Base-by-base conservation (phyloP, 2,329 filamentous ascomycete species). In the Aspergillus sp. region DNA sequence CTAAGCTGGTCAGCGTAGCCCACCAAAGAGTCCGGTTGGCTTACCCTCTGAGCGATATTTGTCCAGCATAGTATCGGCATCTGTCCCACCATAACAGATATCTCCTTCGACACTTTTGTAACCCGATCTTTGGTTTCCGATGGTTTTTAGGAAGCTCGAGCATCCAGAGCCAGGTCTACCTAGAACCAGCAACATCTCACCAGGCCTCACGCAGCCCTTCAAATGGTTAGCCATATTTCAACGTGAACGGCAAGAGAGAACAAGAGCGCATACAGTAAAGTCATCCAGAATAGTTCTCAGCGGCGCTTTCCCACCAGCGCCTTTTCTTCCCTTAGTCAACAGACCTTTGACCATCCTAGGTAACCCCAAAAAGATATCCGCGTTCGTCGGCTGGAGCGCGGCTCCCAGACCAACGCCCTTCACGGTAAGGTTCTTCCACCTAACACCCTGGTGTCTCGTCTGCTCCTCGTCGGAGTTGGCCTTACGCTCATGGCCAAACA, bases 131-230 rank as follows among this genome's bases (percentile, higher is more conserved):
- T 87, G 84, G 67, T 92, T 92, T 41, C 88, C 85, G 15, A 96
- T 86, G 0, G 91, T 91, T 81, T 96, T 96, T 61, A 96, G 80
- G 66, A 96, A 89, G 1, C 92, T 96, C 17, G 91, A 92, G 76
- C 92, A 96, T 49, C 79, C 79, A 50, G 76, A 76, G 0, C 78
- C 78, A 3, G 78, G 77, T 7, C 75, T 71, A 6, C 78, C 79
- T 19, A 81, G 71, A 63, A 81, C 68, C 2, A 80, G 63, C n/a
- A 77, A 65, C 76, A 74, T 74, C 64, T 79, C 73, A 25, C 78
- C 72, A 1, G 78, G 78, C 11, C 75, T 68, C 22, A 80, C 76
- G 58, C 77, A 80, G 1, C 78, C 78, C 71, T 78, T 55, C 61
- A 41, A 8, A 19, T 28, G 3, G 7, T 53, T 41, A 54, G 51